Percentiles rank a stretch among this genome's conserved stretches.
These are phyloP conservation scores for Sideroxylon spinosum DNA, from an alignment of 179 eudicot genomes.

Conservation along the genomic window DNA sequence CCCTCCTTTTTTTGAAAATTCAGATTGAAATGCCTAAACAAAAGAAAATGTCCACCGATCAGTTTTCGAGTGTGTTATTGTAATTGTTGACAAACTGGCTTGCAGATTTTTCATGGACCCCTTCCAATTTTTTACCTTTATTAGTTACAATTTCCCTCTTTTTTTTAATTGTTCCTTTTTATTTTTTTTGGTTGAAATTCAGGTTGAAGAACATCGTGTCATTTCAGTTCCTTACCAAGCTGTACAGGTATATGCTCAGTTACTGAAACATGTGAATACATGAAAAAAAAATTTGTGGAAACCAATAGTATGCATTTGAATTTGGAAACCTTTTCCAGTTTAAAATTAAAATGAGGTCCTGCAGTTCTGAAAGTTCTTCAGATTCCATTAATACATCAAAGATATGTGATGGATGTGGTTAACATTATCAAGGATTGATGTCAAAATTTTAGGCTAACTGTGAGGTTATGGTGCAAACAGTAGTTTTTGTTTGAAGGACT, in stretches of 20 bases:
- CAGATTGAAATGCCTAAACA: not conserved
- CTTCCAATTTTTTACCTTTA: not conserved
- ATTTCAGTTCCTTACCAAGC: slow-evolving; percentile 63
- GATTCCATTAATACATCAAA: not conserved
- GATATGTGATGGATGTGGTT: not conserved
- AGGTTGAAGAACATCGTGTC: slow-evolving; percentile 90
- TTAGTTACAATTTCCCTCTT: not conserved
- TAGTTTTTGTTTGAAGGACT: slow-evolving; percentile 4
- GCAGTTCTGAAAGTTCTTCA: not conserved
- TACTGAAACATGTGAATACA: not conserved
- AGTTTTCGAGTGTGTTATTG: not conserved
- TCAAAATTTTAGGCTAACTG: slow-evolving; percentile 4
- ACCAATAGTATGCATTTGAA: not conserved
- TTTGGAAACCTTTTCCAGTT: not conserved
- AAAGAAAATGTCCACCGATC: not conserved
- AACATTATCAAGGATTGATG: not conserved
- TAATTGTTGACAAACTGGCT: slow-evolving; percentile 2
- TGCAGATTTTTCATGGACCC: slow-evolving; percentile 4
- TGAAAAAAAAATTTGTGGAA: not conserved
- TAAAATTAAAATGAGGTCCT: not conserved
- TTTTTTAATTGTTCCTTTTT: not conserved
- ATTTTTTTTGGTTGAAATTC: slow-evolving; percentile 27
- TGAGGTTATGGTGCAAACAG: slow-evolving; percentile 3
- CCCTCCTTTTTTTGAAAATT: not conserved
- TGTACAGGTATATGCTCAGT: slow-evolving; percentile 62